These are phyloP conservation scores for Cicer arietinum DNA, from an alignment of 306 rosid species.

Conservation along the genomic window DNA sequence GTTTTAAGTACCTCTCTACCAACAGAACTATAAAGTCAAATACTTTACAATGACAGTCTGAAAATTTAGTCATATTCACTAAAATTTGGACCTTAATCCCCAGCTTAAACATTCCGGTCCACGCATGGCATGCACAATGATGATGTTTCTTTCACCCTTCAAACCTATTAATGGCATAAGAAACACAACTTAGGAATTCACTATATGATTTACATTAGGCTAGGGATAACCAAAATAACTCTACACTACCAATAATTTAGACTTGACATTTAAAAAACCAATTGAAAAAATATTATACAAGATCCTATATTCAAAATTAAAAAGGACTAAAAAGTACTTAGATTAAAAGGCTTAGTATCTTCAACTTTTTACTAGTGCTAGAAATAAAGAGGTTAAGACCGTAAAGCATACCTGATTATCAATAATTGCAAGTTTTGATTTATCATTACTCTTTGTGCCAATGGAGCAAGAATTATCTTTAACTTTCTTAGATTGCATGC, in stretches of 20 bases:
- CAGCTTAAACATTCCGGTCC: not conserved
- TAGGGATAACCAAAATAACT: not conserved
- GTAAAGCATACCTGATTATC: slow-evolving; percentile 2
- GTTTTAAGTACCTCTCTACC: not conserved
- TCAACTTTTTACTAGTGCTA: not conserved
- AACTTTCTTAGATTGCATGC: not conserved
- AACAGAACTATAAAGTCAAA: not conserved
- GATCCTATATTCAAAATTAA: not conserved
- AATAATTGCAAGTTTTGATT: not conserved
- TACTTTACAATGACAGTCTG: not conserved
- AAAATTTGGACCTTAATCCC: not conserved
- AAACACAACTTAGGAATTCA: slow-evolving; percentile 11
- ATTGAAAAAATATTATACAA: not conserved
- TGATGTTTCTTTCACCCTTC: not conserved
- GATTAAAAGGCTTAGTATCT: not conserved
- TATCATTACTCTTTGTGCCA: not conserved
- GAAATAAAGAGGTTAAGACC: not conserved
- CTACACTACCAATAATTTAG: not conserved
- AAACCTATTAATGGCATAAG: slow-evolving; percentile 21
- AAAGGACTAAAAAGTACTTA: not conserved
- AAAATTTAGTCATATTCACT: not conserved
- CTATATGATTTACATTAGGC: not conserved
- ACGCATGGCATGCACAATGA: slow-evolving; percentile 3
- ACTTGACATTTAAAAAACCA: not conserved
- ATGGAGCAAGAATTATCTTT: no score